These are phyloP conservation scores for Trichoderma breve DNA, from an alignment of 2,329 filamentous ascomycete species.

Conservation along the genomic window DNA sequence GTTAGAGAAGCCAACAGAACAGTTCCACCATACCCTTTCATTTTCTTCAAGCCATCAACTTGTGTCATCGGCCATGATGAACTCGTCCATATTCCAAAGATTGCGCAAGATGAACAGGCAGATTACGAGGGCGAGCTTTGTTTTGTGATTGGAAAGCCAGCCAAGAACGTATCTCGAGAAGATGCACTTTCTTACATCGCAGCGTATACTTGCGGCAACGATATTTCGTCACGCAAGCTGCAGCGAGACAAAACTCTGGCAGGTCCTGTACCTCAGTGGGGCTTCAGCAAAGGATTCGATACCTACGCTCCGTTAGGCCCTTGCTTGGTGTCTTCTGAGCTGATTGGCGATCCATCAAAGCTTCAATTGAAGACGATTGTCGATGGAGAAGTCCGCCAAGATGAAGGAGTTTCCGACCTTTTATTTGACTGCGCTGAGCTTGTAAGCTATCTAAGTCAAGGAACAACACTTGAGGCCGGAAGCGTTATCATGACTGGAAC, in stretches of 20 bases:
- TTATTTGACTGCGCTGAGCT: conserved; percentile 43
- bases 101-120: conserved; percentile 47
- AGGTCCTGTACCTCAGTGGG: conserved; percentile 54
- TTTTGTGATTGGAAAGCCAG: conserved; percentile 49
- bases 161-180: conserved; percentile 45
- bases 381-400: conserved; percentile 48
- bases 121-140: conserved; percentile 50
- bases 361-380: conserved; percentile 46
- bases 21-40: conserved; percentile 47
- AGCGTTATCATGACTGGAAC: conserved; percentile 48
- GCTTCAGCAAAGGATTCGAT: conserved; percentile 57
- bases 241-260: conserved; percentile 50
- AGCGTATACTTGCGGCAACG: conserved; percentile 55
- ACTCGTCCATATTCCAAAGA: conserved; percentile 45
- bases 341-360: conserved; percentile 43
- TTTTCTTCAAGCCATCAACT: conserved; percentile 51
- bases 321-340: conserved; percentile 39
- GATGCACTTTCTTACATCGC: conserved; percentile 50
- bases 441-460: conserved; percentile 38
- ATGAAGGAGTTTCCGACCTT: conserved; percentile 40
- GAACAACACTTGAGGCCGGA: conserved; percentile 44
- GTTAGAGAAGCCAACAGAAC: conserved; percentile 52
- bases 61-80: conserved; percentile 38
- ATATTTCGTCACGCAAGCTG: conserved; percentile 52
- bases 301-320: conserved; percentile 54